phyloP scores from a whole-genome alignment of 2,329 filamentous ascomycete species.

The Colletotrichum brevisporum region DNA sequence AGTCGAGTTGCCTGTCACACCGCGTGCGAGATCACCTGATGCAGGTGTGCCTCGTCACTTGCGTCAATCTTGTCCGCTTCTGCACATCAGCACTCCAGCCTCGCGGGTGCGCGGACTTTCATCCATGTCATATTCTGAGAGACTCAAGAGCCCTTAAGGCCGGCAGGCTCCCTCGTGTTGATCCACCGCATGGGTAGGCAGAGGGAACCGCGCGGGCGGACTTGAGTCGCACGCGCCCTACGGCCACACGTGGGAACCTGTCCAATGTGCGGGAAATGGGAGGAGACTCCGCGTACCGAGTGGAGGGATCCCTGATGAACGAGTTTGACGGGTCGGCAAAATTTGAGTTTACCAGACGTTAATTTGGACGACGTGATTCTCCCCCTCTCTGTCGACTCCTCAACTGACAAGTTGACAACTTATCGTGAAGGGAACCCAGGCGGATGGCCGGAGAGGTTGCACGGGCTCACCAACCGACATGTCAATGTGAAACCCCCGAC shows the following conservation, averaged over 20 bases:
- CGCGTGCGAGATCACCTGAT: neutral
- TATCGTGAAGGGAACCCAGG: neutral
- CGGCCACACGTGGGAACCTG: constrained; percentile 3
- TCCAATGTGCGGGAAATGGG: neutral
- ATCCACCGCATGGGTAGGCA: neutral
- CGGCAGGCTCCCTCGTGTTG: neutral
- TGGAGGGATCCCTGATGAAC: constrained; percentile 6
- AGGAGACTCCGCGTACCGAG: constrained; percentile 1
- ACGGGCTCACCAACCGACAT: constrained; percentile 11
- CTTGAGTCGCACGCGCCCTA: constrained; percentile 16
- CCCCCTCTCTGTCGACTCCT: neutral
- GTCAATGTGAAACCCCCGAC: constrained; percentile 31
- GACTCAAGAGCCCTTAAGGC: constrained; percentile 6
- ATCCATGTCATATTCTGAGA: neutral
- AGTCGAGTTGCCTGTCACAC: neutral
- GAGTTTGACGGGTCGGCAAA: neutral
- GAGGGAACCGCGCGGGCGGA: constrained; percentile 4
- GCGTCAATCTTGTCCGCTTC: neutral
- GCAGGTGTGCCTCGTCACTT: neutral
- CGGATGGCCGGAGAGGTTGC: constrained; percentile 12
- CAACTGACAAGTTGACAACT: neutral
- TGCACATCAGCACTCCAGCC: neutral
- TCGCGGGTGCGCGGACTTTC: neutral
- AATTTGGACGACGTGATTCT: constrained; percentile 13
- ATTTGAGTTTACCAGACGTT: constrained; percentile 27